Base-by-base conservation (phyloP, 129 eudicot genomes). In the Smallanthus sonchifolius region DNA sequence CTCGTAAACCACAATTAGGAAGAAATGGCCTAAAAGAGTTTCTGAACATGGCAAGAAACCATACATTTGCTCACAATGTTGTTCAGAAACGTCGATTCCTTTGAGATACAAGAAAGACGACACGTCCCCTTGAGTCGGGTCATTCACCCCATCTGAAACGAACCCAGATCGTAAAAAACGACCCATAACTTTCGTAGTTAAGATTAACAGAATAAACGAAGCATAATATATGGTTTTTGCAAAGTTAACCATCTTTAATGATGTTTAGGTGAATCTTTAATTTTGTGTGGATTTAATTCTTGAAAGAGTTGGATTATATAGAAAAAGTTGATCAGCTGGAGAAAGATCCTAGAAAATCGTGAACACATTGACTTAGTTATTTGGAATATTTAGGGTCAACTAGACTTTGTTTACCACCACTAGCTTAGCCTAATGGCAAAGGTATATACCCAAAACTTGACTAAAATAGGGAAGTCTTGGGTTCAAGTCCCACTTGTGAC, bases 41-140 rank as follows among this genome's bases (percentile, higher is more conserved):
- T 79, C 79, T 1, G 98, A 79, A 64, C 98, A 90, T 4, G 98
- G 98, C 56, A 93, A 39, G 40, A 93, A 90, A 5, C 96, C 96
- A 20, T 90, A 93, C 86, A 81, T 85, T 65, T 92, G 90, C 76
- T 85, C 87, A 49, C 98, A 92, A 8, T 10, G 64, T 34, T 69
- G 77, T 68, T 77, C 80, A 37, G 69, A 10, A 14, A 51, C 68
- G 57, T 67, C 77, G 38, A 67, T 66, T 62, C 81, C 76, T 61
- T 75, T 66, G 67, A 82, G 69, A 52, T 28, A 48, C 28, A 84
- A 40, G 61, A 72, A 70, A 2, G 74, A 47, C 7, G 75, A 62
- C 13, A 14, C 6, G 2, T 28, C 17, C 16, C 47, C 57, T 63
- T 5, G 17, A 16, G 17, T 38, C n/a, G 61, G 65, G 35, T 78